Conservation (phyloP, 495 filamentous ascomycete genomes). For the Trichoderma parareesei region DNA sequence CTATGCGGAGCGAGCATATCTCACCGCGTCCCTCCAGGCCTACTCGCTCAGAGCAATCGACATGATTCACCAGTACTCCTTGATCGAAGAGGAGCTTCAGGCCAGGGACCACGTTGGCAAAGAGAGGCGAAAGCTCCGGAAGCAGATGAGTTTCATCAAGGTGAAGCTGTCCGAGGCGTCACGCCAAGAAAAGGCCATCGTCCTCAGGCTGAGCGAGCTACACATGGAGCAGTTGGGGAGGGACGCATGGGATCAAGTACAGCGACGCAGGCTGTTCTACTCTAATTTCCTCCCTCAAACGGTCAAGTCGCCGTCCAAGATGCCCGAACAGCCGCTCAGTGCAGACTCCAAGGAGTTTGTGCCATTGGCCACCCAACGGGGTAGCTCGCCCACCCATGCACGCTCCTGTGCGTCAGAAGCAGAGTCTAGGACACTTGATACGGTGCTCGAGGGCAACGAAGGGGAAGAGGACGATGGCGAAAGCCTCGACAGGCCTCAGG, state of each 20-base stretch:
- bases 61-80: slow-evolving; percentile 24
- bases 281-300: not conserved
- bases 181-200: slow-evolving; percentile 31
- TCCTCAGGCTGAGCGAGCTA: slow-evolving; percentile 35
- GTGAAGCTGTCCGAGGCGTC: slow-evolving; percentile 27
- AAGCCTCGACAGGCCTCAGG: not conserved
- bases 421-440: not conserved
- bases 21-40: slow-evolving; percentile 28
- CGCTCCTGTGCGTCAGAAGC: not conserved
- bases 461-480: not conserved
- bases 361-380: not conserved
- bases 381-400: not conserved
- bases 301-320: not conserved
- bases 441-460: not conserved
- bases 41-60: slow-evolving; percentile 25
- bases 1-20: slow-evolving; percentile 32
- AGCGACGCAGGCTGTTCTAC: not conserved
- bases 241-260: not conserved
- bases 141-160: slow-evolving; percentile 15
- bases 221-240: slow-evolving; percentile 23
- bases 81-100: slow-evolving; percentile 19
- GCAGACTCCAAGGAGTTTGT: not conserved
- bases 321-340: not conserved
- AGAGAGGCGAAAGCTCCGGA: slow-evolving; percentile 15
- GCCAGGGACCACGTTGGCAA: not conserved